Evolutionary conservation across 192 early-diverging fungal species (phyloP).

Genomic region (Lobosporangium transversale): DNA sequence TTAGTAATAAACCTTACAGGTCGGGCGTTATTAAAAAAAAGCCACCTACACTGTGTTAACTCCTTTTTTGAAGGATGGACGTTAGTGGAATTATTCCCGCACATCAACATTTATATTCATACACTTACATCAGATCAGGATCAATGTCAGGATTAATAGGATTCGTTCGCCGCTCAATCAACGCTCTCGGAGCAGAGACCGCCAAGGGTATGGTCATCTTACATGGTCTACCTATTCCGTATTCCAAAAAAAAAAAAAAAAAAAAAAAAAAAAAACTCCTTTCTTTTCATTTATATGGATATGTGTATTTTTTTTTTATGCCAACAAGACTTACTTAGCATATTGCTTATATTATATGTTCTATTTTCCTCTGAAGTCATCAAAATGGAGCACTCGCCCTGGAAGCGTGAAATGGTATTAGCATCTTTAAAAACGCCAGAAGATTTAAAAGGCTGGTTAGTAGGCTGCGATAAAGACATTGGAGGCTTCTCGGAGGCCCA

Average conservation of each 20-base stretch:
- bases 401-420: constrained; percentile 80
- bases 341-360: no score
- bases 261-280: no score
- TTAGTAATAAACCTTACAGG: no score
- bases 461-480: constrained; percentile 93
- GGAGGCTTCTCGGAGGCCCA: constrained; percentile 63
- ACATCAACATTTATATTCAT: neutral
- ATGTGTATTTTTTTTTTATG: no score
- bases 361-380: constrained; percentile 27
- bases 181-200: constrained; percentile 38
- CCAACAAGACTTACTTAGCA: no score
- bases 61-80: no score
- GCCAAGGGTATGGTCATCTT: constrained; percentile 43
- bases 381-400: constrained; percentile 59
- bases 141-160: constrained; percentile 13
- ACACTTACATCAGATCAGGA: constrained; percentile 2
- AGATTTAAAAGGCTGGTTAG: constrained; percentile 78
- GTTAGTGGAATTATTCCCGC: neutral
- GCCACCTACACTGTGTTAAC: no score
- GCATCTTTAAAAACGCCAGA: constrained; percentile 67
- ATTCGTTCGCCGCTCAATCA: constrained; percentile 38
- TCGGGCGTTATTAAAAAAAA: no score
- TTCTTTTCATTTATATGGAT: no score
- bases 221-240: no score
- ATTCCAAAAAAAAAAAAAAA: no score